A percentile compares a stretch with the other conserved stretches of the same genome.
These are phyloP conservation scores for Diphasiastrum complanatum DNA, from an alignment of 83 land plant species.

Conservation along the genomic window DNA sequence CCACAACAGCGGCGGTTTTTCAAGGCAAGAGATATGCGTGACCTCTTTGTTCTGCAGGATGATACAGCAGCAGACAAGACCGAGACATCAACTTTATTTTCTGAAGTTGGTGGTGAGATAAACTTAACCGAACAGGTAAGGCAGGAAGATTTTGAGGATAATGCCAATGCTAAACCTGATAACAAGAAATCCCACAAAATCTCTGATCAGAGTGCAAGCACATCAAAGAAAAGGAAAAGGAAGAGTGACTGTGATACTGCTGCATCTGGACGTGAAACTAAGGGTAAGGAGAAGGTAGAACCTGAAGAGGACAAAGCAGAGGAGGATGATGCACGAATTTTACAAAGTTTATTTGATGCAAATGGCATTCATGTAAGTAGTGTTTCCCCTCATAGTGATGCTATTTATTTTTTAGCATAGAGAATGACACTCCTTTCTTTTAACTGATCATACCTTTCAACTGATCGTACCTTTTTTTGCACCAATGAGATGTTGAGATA, in stretches of 20 bases:
- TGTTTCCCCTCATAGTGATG: neutral
- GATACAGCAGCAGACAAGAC: conserved; percentile 46
- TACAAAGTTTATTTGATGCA: conserved; percentile 68
- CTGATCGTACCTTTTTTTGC: too few relatives aligned
- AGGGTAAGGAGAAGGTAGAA: conserved; percentile 16
- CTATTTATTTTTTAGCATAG: too few relatives aligned
- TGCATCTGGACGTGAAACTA: conserved; percentile 22
- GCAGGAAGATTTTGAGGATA: conserved; percentile 11
- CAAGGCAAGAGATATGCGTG: conserved; percentile 88
- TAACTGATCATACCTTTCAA: neutral
- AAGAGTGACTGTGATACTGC: conserved; percentile 10
- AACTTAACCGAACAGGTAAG: conserved; percentile 25
- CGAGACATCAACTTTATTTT: conserved; percentile 79
- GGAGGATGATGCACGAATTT: conserved; percentile 62
- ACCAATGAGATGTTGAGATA: too few relatives aligned
- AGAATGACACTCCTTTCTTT: neutral
- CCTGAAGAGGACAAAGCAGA: too few relatives aligned
- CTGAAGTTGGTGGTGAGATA: conserved; percentile 45
- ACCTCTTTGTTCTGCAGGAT: conserved; percentile 83
- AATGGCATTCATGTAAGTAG: conserved; percentile 85
- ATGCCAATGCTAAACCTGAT: conserved; percentile 10
- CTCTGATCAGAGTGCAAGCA: too few relatives aligned
- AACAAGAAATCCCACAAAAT: too few relatives aligned
- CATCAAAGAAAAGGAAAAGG: conserved; percentile 8
- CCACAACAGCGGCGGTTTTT: conserved; percentile 88